phyloP scores from a whole-genome alignment of 345 rosid genomes.

The Eucalyptus polyanthemos region DNA sequence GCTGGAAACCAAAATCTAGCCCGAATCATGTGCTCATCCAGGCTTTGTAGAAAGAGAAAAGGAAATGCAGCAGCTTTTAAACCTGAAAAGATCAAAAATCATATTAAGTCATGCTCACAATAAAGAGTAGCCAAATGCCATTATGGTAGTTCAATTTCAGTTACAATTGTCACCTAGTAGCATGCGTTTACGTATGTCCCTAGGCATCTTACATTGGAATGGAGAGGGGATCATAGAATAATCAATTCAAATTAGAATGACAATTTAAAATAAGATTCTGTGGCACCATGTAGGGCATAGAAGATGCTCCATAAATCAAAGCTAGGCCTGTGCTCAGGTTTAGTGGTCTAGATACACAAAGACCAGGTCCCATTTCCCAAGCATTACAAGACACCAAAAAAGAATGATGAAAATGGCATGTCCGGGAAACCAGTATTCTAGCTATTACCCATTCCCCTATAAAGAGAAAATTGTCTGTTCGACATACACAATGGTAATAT shows the following conservation, averaged over 20 bases:
- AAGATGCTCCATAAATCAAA: not conserved
- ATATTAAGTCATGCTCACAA: not conserved
- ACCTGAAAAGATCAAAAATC: not conserved
- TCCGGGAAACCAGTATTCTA: not conserved
- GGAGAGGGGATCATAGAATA: not conserved
- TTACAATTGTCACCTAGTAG: not conserved
- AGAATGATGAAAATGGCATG: not conserved
- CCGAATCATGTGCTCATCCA: not conserved
- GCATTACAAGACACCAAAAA: not conserved
- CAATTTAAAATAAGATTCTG: not conserved
- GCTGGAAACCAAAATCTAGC: not conserved
- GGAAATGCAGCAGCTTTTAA: not conserved
- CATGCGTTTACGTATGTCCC: not conserved
- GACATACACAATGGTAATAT: not conserved
- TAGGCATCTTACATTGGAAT: not conserved
- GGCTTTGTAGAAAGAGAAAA: not conserved
- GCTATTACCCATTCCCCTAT: not conserved
- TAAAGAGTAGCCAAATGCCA: no score
- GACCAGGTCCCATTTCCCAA: not conserved
- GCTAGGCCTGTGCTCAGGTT: not conserved
- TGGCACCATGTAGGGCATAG: not conserved
- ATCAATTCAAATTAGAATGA: not conserved
- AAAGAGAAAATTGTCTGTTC: not conserved
- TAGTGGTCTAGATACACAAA: not conserved
- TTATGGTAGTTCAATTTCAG: not conserved